These are phyloP conservation scores for Silene noctiflora DNA, from an alignment of 179 eudicot species.

Conservation along the genomic window DNA sequence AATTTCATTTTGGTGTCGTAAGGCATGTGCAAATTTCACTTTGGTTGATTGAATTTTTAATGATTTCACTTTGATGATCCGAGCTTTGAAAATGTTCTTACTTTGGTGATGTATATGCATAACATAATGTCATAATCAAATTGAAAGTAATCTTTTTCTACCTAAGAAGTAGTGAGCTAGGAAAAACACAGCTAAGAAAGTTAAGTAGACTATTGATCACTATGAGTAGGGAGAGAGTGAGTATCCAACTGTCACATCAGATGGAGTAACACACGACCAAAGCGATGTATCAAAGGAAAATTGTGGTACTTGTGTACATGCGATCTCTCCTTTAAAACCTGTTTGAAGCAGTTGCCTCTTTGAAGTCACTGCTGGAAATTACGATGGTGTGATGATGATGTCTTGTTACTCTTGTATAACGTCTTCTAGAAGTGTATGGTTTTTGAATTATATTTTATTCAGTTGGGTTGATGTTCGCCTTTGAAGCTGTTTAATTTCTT, in stretches of 20 bases:
- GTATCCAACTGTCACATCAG: too few species aligned
- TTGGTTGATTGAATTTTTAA: neutral
- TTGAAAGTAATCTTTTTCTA: neutral
- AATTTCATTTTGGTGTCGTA: too few species aligned
- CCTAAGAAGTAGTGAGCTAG: neutral
- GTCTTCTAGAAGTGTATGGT: neutral
- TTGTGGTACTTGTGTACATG: too few species aligned
- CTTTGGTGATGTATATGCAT: neutral
- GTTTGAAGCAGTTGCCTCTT: neutral
- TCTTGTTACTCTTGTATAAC: neutral
- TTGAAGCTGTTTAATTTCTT: slow-evolving; percentile 11
- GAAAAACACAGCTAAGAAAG: too few species aligned
- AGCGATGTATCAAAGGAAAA: too few species aligned
- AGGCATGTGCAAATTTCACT: too few species aligned
- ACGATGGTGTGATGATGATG: neutral
- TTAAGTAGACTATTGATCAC: too few species aligned
- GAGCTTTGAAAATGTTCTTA: neutral
- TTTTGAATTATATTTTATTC: neutral
- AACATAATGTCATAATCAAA: neutral
- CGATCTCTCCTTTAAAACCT: neutral
- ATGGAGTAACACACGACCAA: too few species aligned
- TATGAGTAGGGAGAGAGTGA: too few species aligned
- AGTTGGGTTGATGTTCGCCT: neutral
- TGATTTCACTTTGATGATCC: neutral
- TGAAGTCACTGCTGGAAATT: neutral